Evolutionary conservation across 352 stramenopile genomes (phyloP), one percentile per base, ranked within the genome.

Genomic region (Phytophthora ohioensis): DNA sequence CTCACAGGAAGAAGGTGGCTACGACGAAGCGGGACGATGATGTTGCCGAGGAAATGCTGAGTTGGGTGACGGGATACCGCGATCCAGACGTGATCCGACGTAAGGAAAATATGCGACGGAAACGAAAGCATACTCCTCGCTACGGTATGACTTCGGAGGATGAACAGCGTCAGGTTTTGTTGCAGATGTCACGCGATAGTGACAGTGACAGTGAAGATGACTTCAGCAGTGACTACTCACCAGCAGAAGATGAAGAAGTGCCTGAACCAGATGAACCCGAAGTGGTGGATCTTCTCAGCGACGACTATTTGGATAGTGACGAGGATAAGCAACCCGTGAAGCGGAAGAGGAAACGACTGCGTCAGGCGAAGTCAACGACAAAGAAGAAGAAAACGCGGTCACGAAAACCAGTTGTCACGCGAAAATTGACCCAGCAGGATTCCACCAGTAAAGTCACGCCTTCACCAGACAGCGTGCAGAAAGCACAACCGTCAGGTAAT

Each of bases 11-110:
- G 32, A 76, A 70, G 35, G 36, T 45, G 15, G 56, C 45, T 6
- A 67, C 34, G 36, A 54, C 39, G 0, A 70, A 69, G 38, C n/a
- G 36, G 2, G 65, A 82, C 15, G 61, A 88, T 47, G 53, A 57
- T 17, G 79, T 82, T 5, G 67, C 47, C 0, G 61, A 52, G 0
- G 83, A 93, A 51, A 91, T 91, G 82, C 30, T 78, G 32, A 81
- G 66, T 36, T 92, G 85, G 85, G 84, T 91, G 34, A 71, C 67
- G 17, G 82, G 84, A 0, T 77, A 80, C 36, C 76, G 82, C 1
- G 75, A 91, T 52, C 82, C 84, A 4, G 83, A 81, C 5, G 82
- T 92, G 35, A 60, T 93, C 32, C 69, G 74, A 13, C 80, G 82
- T 10, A 91, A 90, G 55, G 83, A 91, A 65, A 70, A 64, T 7